A percentile compares a stretch with the other conserved stretches of the same genome.
Conservation (phyloP, 352 stramenopile species). For the Albugo laibachii region DNA sequence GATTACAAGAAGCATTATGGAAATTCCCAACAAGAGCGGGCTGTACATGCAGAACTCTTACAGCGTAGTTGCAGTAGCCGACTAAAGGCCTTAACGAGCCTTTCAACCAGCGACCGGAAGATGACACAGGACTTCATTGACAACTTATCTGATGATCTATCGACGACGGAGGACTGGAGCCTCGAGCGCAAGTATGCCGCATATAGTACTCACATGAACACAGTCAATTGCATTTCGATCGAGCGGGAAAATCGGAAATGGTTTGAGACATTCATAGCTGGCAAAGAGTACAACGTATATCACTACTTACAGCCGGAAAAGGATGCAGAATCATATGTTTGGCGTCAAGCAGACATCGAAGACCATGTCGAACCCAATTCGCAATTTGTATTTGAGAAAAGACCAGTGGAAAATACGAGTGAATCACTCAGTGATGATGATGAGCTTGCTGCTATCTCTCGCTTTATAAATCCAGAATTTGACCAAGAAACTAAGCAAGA, state of each 20-base stretch:
- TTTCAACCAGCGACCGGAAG: slow-evolving; percentile 5
- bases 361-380: slow-evolving; percentile 1
- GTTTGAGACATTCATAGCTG: slow-evolving; percentile 31
- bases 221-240: slow-evolving; percentile 8
- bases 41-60: slow-evolving; percentile 11
- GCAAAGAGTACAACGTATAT: slow-evolving; percentile 23
- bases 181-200: slow-evolving; percentile 10
- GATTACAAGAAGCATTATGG: slow-evolving; percentile 6
- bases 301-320: slow-evolving; percentile 16
- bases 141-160: not conserved
- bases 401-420: slow-evolving; percentile 8
- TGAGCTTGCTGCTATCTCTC: slow-evolving; percentile 8
- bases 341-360: not conserved
- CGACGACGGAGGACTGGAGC: slow-evolving; percentile 5
- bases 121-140: slow-evolving; percentile 9
- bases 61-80: slow-evolving; percentile 22
- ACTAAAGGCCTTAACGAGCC: slow-evolving; percentile 3
- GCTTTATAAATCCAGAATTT: too few species aligned
- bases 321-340: slow-evolving; percentile 26
- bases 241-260: slow-evolving; percentile 18
- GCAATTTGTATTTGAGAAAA: slow-evolving; percentile 6
- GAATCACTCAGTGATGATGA: slow-evolving; percentile 1
- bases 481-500: too few species aligned
- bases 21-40: slow-evolving; percentile 2
- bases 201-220: slow-evolving; percentile 18